Conservation (phyloP, 2,329 filamentous ascomycete species). For the Ophiosphaerella narmari region DNA sequence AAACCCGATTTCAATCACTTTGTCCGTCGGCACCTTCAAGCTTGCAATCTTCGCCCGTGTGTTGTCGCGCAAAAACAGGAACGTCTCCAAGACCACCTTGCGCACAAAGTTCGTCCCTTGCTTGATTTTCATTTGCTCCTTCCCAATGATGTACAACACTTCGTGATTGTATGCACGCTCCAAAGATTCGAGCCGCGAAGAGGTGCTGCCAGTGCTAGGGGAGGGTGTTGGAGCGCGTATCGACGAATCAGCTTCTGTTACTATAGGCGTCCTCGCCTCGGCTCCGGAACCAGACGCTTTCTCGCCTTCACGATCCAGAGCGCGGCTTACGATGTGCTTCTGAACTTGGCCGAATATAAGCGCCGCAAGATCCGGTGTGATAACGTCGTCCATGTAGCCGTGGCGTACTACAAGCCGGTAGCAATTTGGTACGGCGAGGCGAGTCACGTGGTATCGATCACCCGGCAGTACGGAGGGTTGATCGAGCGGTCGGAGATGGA, state of each 20-base stretch:
- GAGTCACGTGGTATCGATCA: constrained; percentile 55
- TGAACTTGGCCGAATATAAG: constrained; percentile 63
- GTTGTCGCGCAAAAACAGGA: constrained; percentile 70
- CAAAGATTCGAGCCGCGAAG: constrained; percentile 40
- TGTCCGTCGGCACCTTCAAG: constrained; percentile 62
- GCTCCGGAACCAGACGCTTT: constrained; percentile 8
- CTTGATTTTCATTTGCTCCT: constrained; percentile 51
- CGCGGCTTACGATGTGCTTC: constrained; percentile 38
- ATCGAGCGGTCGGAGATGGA: constrained; percentile 70
- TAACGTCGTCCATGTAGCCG: constrained; percentile 73
- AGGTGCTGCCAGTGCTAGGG: constrained; percentile 30
- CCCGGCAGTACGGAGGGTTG: constrained; percentile 52
- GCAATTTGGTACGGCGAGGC: constrained; percentile 61
- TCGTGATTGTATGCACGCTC: constrained; percentile 53
- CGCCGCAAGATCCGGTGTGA: constrained; percentile 64
- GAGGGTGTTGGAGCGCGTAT: constrained; percentile 14
- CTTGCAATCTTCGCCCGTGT: constrained; percentile 69
- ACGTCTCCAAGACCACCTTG: constrained; percentile 56
- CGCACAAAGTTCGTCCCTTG: constrained; percentile 50
- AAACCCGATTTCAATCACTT: constrained; percentile 70
- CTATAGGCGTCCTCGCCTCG: neutral
- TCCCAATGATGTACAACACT: constrained; percentile 62
- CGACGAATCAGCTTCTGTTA: constrained; percentile 2
- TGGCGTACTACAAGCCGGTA: constrained; percentile 73
- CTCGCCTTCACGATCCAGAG: constrained; percentile 34